Base-by-base conservation (phyloP, 495 filamentous ascomycete genomes). In the Penicillium pulvis region DNA sequence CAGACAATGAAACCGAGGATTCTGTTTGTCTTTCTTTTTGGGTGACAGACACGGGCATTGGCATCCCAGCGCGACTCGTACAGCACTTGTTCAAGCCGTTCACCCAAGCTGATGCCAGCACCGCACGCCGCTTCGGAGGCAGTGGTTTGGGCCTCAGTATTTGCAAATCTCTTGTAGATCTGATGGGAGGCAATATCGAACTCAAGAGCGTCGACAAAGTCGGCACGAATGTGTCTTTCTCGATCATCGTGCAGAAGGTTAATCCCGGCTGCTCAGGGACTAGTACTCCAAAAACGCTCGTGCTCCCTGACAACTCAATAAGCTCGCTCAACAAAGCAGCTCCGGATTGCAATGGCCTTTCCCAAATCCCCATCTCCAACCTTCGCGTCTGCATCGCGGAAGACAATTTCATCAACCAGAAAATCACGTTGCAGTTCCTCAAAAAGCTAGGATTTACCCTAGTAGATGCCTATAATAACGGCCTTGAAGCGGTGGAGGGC, bases 131-230 rank as follows among this genome's bases (percentile, higher is more conserved):
- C 56, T 94, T 92, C 62, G 91, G 91, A 53, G 91, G 91, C 46
- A 93, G 89, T 67, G 91, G 91, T 17, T 86, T 96, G 9, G 91
- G 91, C 1, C 79, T 96, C 46, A 91, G 88, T 64, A 96, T 96
- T 60, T 96, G 91, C 81, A 96, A 94, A 70, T 91, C 92, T 3
- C 83, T 96, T 49, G 90, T 92, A 75, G 90, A 88, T 48, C 90
- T 93, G 63, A 87, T 96, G 79, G 83, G 85, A 17, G 91, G 91
- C n/a, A 84, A 76, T 30, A 92, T 96, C 59, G 83, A 83, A 69
- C 80, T 96, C 6, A 88, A 94, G 62, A 90, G 87, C 53, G 78
- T 79, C 23, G 82, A 87, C 7, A 85, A 85, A 35, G 74, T 81
- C n/a, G 91, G 91, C 42, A 96, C 91, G 2, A 94, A 85, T 0